Conservation (phyloP, 2,329 filamentous ascomycete genomes). For the Fusarium sp. region DNA sequence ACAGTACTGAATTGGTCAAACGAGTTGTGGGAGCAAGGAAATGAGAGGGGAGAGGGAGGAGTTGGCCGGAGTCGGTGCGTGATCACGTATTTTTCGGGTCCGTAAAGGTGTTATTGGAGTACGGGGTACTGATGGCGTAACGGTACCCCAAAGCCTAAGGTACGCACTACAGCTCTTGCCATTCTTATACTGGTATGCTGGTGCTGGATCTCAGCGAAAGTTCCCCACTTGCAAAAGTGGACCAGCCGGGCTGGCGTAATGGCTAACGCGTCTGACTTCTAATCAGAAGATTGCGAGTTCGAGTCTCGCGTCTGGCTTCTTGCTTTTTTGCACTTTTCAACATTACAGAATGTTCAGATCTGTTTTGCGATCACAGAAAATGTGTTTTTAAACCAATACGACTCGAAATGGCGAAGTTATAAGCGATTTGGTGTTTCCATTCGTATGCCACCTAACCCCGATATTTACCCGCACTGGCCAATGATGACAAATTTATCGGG, state of each 20-base stretch:
- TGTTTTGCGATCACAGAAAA: neutral
- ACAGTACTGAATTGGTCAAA: slow-evolving; percentile 2
- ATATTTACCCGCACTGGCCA: neutral
- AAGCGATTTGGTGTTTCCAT: no score
- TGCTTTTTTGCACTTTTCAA: neutral
- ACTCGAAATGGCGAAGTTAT: neutral
- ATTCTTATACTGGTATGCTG: no score
- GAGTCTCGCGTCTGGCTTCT: neutral
- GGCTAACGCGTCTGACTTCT: neutral
- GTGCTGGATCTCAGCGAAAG: no score
- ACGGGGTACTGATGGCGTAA: no score
- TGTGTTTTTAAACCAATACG: neutral
- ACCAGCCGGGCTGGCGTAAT: no score
- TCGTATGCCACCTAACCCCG: no score
- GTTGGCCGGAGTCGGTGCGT: slow-evolving; percentile 43
- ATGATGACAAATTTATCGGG: no score
- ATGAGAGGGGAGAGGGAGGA: slow-evolving; percentile 34
- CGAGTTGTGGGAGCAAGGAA: slow-evolving; percentile 28
- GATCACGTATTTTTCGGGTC: slow-evolving; percentile 39
- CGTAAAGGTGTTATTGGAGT: neutral
- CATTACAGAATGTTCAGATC: no score
- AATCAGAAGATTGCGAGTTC: neutral
- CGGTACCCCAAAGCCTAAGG: no score
- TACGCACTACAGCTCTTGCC: no score
- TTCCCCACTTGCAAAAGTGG: no score